A percentile compares a stretch with the other conserved stretches of the same genome.
phyloP scores from a whole-genome alignment of 2,329 filamentous ascomycete genomes.

The Clathrospora elynae region DNA sequence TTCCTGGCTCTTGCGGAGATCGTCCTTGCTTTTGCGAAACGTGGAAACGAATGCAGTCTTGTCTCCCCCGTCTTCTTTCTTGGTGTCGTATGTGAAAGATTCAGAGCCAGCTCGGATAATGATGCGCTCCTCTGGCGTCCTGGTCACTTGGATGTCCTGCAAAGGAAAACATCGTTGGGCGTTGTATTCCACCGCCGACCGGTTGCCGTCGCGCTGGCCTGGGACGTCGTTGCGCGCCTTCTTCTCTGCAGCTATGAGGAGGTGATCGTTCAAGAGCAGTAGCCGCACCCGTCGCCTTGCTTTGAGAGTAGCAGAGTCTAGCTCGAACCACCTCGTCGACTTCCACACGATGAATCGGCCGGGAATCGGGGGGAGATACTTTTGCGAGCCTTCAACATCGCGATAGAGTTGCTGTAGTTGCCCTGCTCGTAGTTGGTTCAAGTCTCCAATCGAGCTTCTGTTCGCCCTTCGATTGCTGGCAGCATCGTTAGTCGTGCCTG shows the following conservation, averaged over 20 bases:
- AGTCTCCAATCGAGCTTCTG: constrained; percentile 82
- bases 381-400: constrained; percentile 95
- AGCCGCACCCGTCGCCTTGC: constrained; percentile 86
- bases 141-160: constrained; percentile 88
- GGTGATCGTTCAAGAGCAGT: constrained; percentile 90
- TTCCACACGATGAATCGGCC: constrained; percentile 95
- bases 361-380: constrained; percentile 86
- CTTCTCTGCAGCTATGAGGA: constrained; percentile 92
- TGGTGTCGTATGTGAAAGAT: constrained; percentile 92
- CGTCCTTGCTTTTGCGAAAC: constrained; percentile 90
- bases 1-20: constrained; percentile 82
- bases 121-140: constrained; percentile 70
- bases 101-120: constrained; percentile 89
- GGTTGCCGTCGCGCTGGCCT: constrained; percentile 51
- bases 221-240: constrained; percentile 78
- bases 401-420: constrained; percentile 87
- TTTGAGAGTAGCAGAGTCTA: constrained; percentile 98
- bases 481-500: constrained; percentile 43
- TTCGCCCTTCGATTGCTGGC: constrained; percentile 63
- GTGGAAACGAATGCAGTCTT: constrained; percentile 84
- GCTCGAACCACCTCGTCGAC: constrained; percentile 90
- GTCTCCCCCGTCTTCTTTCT: constrained; percentile 76
- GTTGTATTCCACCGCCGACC: constrained; percentile 69
- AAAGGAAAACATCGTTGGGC: constrained; percentile 95
- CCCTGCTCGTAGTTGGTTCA: constrained; percentile 70